Evolutionary conservation across 2,329 filamentous ascomycete genomes (phyloP).

Genomic region (Aschersonia sp.): DNA sequence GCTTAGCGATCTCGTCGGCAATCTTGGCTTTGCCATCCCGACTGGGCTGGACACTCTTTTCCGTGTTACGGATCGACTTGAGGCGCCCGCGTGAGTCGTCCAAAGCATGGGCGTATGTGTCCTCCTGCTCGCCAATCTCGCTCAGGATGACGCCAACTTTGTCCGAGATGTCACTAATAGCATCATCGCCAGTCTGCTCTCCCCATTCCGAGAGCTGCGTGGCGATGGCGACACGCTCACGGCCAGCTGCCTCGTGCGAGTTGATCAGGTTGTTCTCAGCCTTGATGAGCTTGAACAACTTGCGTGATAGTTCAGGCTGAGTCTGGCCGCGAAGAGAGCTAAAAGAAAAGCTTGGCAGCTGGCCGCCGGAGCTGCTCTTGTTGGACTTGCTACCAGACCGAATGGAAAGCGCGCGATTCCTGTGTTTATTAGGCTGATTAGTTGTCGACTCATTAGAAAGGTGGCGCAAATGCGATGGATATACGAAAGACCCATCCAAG

Average conservation of each 20-base stretch:
- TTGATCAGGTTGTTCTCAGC: slow-evolving; percentile 79
- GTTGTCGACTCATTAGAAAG: slow-evolving; percentile 9
- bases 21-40: slow-evolving; percentile 80
- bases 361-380: slow-evolving; percentile 20
- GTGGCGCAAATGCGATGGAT: slow-evolving; percentile 7
- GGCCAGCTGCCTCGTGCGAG: slow-evolving; percentile 71
- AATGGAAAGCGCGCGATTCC: slow-evolving; percentile 62
- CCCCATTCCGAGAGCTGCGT: slow-evolving; percentile 94
- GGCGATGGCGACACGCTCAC: slow-evolving; percentile 73
- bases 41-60: slow-evolving; percentile 86
- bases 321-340: slow-evolving; percentile 70
- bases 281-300: slow-evolving; percentile 87
- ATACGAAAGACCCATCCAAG: slow-evolving; percentile 13
- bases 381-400: slow-evolving; percentile 47
- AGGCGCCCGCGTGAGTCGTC: slow-evolving; percentile 72
- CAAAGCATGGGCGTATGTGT: slow-evolving; percentile 68
- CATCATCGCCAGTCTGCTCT: slow-evolving; percentile 76
- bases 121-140: slow-evolving; percentile 90
- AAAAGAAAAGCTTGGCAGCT: slow-evolving; percentile 63
- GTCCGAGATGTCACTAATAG: slow-evolving; percentile 79
- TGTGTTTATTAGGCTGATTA: slow-evolving; percentile 20
- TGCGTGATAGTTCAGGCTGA: slow-evolving; percentile 79
- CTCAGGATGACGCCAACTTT: slow-evolving; percentile 87
- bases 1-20: slow-evolving; percentile 76
- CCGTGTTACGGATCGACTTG: slow-evolving; percentile 90